Evolutionary conservation across 331 rosid species (phyloP), one percentile per base, ranked within the genome.

Genomic region (Prunus yedoensis): DNA sequence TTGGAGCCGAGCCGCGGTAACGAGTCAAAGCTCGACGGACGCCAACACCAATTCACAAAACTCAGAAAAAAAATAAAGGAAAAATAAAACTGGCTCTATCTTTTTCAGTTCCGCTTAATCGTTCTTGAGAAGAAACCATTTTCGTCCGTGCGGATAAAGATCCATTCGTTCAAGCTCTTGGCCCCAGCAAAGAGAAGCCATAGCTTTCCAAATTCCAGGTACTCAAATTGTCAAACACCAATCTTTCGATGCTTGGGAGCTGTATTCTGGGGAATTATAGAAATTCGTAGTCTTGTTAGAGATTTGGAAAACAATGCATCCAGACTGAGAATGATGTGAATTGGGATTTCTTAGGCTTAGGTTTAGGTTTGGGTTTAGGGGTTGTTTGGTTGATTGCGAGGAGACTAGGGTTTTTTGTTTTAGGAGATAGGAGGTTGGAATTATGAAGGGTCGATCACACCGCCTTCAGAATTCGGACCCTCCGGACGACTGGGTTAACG

Each of bases 401-500:
- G 45, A 12, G 18, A 16, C 25, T 59, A 45, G 54, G 49, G 51
- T 17, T 59, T 11, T 51, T 11, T 2, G 28, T 59, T 66, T n/a
- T 18, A 49, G 75, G 32, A 45, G 56, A 47, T 49, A 2, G 74
- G 27, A 10, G 28, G 49, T 73, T 21, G 25, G 51, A 71, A 81
- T 53, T 47, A 90, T 90, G 96, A 91, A 87, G 66, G 97, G 99
- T 64, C 90, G 96, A 85, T 94, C 97, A 17, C 91, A 92, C 82
- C 96, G 97, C 79, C 91, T 87, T 63, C 96, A 88, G 88, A 89
- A 83, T 80, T 84, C 91, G 32, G 97, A 90, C 84, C 93, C 99
- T 25, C 96, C 96, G 43, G 97, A 95, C 43, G 99, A 92, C 45
- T 95, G 99, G 99, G 92, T 85, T 11, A 88, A 92, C 71, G 99